A percentile compares a stretch with the other conserved stretches of the same genome.
Conservation (phyloP, 805 yeast species). For the Metschnikowia kofuensis region DNA sequence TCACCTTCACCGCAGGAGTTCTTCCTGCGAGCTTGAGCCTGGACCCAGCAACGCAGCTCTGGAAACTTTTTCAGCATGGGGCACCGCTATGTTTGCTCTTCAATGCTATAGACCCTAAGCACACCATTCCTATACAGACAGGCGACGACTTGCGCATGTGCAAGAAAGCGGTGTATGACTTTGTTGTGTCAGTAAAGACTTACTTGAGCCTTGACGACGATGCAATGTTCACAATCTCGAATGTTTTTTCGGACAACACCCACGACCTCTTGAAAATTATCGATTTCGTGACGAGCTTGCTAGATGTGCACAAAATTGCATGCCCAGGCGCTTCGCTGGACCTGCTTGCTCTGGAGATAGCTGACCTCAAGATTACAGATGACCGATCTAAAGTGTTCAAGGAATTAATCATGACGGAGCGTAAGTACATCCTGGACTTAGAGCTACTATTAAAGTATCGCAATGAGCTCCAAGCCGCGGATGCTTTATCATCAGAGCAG, state of each 20-base stretch:
- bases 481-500: conserved; percentile 72
- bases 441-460: conserved; percentile 70
- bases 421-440: conserved; percentile 88
- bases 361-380: conserved; percentile 40
- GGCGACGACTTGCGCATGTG: conserved; percentile 82
- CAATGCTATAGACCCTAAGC: conserved; percentile 52
- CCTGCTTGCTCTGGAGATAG: conserved; percentile 12
- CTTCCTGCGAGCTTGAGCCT: conserved; percentile 69
- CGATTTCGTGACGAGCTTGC: conserved; percentile 63
- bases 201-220: conserved; percentile 74
- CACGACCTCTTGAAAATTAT: conserved; percentile 74
- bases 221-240: conserved; percentile 83
- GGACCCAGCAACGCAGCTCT: conserved; percentile 90
- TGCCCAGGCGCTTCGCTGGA: conserved; percentile 4
- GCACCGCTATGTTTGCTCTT: conserved; percentile 85
- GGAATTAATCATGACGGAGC: conserved; percentile 85
- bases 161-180: conserved; percentile 86
- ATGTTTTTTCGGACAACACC: conserved; percentile 81
- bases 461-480: conserved; percentile 61
- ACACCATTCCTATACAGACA: conserved; percentile 59
- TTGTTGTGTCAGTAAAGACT: conserved; percentile 79
- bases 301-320: conserved; percentile 14
- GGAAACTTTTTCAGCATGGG: conserved; percentile 88
- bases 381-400: conserved; percentile 73
- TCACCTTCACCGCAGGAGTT: conserved; percentile 73